Evolutionary conservation across 176 grass and related monocot genomes (phyloP).

Genomic region (Tillandsia fasciculata): DNA sequence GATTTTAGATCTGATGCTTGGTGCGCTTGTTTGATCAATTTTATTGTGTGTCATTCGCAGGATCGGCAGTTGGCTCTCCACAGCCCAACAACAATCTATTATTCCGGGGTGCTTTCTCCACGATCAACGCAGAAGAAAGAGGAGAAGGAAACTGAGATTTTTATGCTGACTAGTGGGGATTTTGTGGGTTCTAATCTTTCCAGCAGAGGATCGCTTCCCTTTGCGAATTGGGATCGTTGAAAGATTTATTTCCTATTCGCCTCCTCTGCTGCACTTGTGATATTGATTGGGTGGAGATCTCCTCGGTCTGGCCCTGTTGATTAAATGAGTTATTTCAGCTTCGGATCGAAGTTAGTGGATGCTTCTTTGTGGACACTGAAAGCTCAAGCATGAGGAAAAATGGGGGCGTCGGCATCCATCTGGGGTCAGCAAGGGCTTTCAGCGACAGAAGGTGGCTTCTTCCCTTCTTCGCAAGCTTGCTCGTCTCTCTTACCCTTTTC

Average conservation of each 20-base stretch:
- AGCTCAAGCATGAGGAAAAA: constrained; percentile 59
- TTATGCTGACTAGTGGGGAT: not conserved
- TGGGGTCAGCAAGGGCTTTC: constrained; percentile 47
- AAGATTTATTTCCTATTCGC: not conserved
- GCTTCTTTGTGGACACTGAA: not conserved
- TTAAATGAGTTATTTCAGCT: too few relatives aligned
- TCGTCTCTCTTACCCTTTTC: constrained; percentile 53
- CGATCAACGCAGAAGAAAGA: not conserved
- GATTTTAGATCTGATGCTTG: not conserved
- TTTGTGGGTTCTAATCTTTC: too few relatives aligned
- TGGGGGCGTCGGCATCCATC: constrained; percentile 20
- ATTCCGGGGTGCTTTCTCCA: not conserved
- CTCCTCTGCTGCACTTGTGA: too few relatives aligned
- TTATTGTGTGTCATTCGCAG: too few relatives aligned
- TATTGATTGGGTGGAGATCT: too few relatives aligned
- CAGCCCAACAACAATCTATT: too few relatives aligned
- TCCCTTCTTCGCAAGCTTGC: constrained; percentile 65
- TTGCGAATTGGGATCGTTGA: not conserved
- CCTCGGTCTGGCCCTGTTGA: too few relatives aligned
- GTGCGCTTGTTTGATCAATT: not conserved
- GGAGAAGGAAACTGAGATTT: not conserved
- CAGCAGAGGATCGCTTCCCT: not conserved
- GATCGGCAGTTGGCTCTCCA: too few relatives aligned
- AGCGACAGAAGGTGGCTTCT: constrained; percentile 71
- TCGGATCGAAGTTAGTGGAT: not conserved